phyloP scores from a whole-genome alignment of 371 early-diverging fungal species.

The Actinomucor elegans region DNA sequence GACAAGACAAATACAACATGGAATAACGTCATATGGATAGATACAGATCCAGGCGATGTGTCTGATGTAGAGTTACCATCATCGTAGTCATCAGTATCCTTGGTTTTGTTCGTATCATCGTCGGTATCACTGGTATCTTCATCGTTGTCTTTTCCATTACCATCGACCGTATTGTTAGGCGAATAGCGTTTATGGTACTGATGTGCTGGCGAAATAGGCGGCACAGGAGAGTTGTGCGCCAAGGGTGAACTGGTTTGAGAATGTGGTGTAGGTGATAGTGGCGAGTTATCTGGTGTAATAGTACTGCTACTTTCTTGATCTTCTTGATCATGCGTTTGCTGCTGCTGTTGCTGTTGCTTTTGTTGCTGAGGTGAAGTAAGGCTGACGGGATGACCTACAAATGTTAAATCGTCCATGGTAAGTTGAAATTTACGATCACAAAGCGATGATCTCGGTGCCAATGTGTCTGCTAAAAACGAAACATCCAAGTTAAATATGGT shows the following conservation, averaged over 20 bases:
- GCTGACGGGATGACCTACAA: slow-evolving; percentile 72
- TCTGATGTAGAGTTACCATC: slow-evolving; percentile 13
- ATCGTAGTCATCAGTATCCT: slow-evolving; percentile 27
- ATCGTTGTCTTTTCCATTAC: too few species aligned
- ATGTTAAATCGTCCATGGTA: slow-evolving; percentile 75
- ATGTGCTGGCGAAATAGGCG: too few species aligned
- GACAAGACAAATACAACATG: slow-evolving; percentile 78
- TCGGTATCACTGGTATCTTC: slow-evolving; percentile 5
- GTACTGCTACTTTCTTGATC: neutral
- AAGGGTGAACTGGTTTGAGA: slow-evolving; percentile 1
- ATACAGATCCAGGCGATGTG: slow-evolving; percentile 11
- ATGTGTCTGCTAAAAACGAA: slow-evolving; percentile 68
- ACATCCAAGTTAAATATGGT: slow-evolving; percentile 69
- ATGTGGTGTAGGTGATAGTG: neutral
- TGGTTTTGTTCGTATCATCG: slow-evolving; percentile 15
- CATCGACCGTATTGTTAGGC: too few species aligned
- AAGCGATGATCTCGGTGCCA: slow-evolving; percentile 73
- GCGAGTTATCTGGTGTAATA: neutral
- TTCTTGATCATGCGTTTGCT: neutral
- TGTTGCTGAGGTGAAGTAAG: slow-evolving; percentile 41
- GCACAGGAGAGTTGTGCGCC: too few species aligned
- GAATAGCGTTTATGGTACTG: too few species aligned
- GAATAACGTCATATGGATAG: slow-evolving; percentile 71
- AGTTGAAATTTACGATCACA: slow-evolving; percentile 79
- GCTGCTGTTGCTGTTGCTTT: slow-evolving; percentile 3